Evolutionary conservation across 495 filamentous ascomycete species (phyloP).

Genomic region (Talaromyces liani): DNA sequence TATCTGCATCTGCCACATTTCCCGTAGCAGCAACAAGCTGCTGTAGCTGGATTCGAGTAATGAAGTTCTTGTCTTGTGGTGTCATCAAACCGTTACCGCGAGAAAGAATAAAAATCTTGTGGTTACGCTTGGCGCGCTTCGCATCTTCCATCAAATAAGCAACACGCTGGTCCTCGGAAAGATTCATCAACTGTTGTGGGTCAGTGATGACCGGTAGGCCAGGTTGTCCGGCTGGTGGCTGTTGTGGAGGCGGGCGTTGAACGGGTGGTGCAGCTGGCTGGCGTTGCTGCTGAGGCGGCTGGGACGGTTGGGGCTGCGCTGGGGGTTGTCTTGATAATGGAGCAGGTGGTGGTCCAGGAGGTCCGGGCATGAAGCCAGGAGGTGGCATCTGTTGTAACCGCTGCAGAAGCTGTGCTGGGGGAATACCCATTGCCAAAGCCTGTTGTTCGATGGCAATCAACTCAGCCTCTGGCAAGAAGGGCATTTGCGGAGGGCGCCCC

Average conservation of each 20-base stretch:
- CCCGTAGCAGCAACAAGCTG: constrained; percentile 90
- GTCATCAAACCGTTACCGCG: constrained; percentile 98
- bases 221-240: constrained; percentile 15
- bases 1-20: constrained; percentile 69
- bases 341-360: constrained; percentile 34
- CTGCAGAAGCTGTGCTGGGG: constrained; percentile 42
- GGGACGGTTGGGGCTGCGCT: constrained; percentile 19
- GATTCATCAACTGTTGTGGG: constrained; percentile 64
- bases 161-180: constrained; percentile 72
- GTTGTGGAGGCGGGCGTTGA: constrained; percentile 18
- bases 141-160: constrained; percentile 83
- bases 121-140: constrained; percentile 91
- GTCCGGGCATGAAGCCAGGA: constrained; percentile 32
- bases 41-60: constrained; percentile 94
- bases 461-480: constrained; percentile 33
- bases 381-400: constrained; percentile 34
- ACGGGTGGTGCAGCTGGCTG: constrained; percentile 8
- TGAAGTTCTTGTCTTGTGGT: constrained; percentile 98
- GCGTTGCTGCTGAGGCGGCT: constrained; percentile 26
- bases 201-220: constrained; percentile 52
- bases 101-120: constrained; percentile 93
- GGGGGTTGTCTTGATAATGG: constrained; percentile 29
- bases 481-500: constrained; percentile 36
- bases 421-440: constrained; percentile 29
- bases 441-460: constrained; percentile 39